Percentiles rank a stretch among this genome's conserved stretches.
phyloP scores from a whole-genome alignment of 1,284 basidiomycete genomes.

The Apiotrichum porosum region DNA sequence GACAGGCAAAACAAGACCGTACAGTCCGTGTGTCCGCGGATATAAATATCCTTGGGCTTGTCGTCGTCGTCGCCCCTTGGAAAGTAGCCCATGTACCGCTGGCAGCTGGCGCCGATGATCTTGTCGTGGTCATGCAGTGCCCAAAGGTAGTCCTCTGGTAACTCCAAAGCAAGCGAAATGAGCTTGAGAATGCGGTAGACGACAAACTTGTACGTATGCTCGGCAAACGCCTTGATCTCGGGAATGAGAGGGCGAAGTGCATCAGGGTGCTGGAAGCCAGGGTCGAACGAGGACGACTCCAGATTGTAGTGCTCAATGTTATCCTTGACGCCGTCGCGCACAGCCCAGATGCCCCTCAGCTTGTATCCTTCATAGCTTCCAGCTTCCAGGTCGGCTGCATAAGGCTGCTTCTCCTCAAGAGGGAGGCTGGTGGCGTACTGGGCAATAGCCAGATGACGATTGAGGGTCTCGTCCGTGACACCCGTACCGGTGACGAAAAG shows the following conservation, averaged over 20 bases:
- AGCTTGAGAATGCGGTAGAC: constrained; percentile 10
- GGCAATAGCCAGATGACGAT: constrained; percentile 23
- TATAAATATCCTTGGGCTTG: no score
- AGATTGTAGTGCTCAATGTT: constrained; percentile 31
- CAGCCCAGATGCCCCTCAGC: no score
- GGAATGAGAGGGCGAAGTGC: no score
- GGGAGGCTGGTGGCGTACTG: constrained; percentile 14
- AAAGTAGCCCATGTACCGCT: no score
- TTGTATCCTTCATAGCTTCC: constrained; percentile 23
- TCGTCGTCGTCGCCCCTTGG: no score
- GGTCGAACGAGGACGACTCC: no score
- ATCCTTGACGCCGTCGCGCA: constrained; percentile 25
- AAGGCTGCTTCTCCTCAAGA: constrained; percentile 3
- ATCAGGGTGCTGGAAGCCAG: no score
- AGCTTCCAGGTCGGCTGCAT: constrained; percentile 15
- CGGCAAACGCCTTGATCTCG: constrained; percentile 22
- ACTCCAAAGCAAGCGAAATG: neutral
- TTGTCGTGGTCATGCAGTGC: no score
- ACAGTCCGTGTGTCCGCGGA: no score
- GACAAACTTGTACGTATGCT: constrained; percentile 23
- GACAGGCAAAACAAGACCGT: no score
- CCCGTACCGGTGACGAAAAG: constrained; percentile 16
- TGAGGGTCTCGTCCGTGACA: constrained; percentile 17
- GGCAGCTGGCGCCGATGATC: no score
- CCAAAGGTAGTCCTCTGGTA: no score